A percentile compares a stretch with the other conserved stretches of the same genome.
Conservation (phyloP, 805 yeast species). For the Saccharomycopsis sp. region DNA sequence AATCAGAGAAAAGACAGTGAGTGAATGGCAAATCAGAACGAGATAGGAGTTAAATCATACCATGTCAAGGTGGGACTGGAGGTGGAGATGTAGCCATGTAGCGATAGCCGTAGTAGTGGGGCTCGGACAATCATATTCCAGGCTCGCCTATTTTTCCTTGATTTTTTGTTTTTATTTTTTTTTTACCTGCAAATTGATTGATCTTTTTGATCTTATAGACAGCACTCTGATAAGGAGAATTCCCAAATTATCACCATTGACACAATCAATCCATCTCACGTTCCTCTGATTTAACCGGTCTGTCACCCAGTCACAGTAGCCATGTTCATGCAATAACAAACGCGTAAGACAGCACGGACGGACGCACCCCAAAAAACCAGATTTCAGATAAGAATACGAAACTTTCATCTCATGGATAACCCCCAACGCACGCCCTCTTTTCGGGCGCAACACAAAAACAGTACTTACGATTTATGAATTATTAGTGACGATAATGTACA, state of each 20-base stretch:
- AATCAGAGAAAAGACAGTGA: neutral
- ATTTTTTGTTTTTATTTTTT: no score
- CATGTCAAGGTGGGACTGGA: no score
- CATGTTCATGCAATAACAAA: neutral
- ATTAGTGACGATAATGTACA: neutral
- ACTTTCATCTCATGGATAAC: neutral
- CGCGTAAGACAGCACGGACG: neutral
- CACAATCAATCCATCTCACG: no score
- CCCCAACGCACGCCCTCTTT: neutral
- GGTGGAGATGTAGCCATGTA: no score
- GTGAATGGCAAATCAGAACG: neutral
- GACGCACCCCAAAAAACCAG: no score
- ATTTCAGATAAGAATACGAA: no score
- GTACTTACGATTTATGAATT: conserved; percentile 1
- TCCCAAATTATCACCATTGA: neutral
- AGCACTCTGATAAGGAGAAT: neutral
- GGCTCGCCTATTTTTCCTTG: neutral
- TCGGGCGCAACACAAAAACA: neutral
- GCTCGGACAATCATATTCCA: neutral
- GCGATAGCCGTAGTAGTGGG: no score
- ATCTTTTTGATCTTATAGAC: neutral
- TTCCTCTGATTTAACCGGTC: neutral
- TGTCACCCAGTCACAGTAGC: neutral
- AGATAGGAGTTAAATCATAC: neutral
- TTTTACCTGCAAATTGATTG: neutral